Evolutionary conservation across 140 eudicot genomes (phyloP), one percentile per base, ranked within the genome.

Genomic region (Anethum foeniculum): DNA sequence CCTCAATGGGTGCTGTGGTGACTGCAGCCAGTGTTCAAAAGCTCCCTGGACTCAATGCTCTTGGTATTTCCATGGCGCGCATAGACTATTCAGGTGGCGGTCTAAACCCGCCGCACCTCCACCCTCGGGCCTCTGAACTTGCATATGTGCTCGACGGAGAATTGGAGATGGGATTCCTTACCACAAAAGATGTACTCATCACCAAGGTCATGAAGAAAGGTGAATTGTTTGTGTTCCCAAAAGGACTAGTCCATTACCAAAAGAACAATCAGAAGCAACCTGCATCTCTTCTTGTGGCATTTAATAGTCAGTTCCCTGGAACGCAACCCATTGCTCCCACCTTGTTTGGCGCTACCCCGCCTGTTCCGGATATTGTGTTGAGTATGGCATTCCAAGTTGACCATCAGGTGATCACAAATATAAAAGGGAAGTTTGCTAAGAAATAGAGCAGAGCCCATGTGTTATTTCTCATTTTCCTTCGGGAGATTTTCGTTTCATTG

Each of bases 11-110:
- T 6, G 56, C 91, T 7, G 13, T 52, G 5, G 90, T 84, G 27
- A 85, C 86, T 27, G 76, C 39, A 56, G 90, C 89, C 65, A 81
- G 75, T 43, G 96, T 89, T 62, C 75, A 60, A 73, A 80, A 81
- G 75, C 68, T 89, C 68, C 89, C 90, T 0, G 96, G 96, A 76
- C 84, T 91, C 65, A 91, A 91, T 85, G 86, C 96, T 38, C 85
- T 87, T 18, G 91, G 93, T 36, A 78, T 89, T 30, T 84, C 96
- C 81, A 74, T 91, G 78, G 52, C 90, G 1, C 90, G 96, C 5
- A 83, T 91, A 48, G 96, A 91, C 83, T 91, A 74, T 56, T 89
- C 90, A 47, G 93, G 93, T 0, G 93, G 93, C 11, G 96, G 96
- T 23, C 79, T 87, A 36, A 91, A 87, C 85, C 88, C 96, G 23